phyloP scores from a whole-genome alignment of 805 yeast species.

The Candida quercuum region DNA sequence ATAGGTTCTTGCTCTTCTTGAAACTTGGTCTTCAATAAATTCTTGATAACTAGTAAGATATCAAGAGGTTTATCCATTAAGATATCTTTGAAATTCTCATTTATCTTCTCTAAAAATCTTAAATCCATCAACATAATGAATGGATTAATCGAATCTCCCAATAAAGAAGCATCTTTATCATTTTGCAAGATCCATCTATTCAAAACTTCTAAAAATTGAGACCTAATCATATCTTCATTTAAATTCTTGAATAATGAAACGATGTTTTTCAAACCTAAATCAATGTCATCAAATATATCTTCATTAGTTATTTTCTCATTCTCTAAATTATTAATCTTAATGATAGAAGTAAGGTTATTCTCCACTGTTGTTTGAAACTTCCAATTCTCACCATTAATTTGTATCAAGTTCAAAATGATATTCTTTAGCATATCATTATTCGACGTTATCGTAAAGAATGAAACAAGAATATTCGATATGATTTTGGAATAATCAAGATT shows the following conservation, averaged over 20 bases:
- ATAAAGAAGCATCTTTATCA: slow-evolving; percentile 5
- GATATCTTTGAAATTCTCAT: slow-evolving; percentile 50
- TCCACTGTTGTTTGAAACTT: slow-evolving; percentile 29
- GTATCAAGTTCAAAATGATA: slow-evolving; percentile 27
- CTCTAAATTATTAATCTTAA: slow-evolving; percentile 11
- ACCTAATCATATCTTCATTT: slow-evolving; percentile 41
- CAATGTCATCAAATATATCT: slow-evolving; percentile 38
- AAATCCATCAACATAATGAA: slow-evolving; percentile 52
- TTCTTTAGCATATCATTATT: slow-evolving; percentile 22
- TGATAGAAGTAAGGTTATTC: slow-evolving; percentile 30
- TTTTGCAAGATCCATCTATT: slow-evolving; percentile 50
- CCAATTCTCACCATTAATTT: slow-evolving; percentile 31
- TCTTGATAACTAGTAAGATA: slow-evolving; percentile 44
- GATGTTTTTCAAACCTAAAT: slow-evolving; percentile 35
- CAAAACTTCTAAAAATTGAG: slow-evolving; percentile 45
- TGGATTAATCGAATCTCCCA: slow-evolving; percentile 39
- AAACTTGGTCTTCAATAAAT: slow-evolving; percentile 28
- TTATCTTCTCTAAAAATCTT: slow-evolving; percentile 57
- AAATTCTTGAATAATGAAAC: slow-evolving; percentile 42
- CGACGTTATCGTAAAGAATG: slow-evolving; percentile 26
- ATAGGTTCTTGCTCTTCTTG: slow-evolving; percentile 3
- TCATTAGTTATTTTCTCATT: slow-evolving; percentile 14
- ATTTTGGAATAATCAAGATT: slow-evolving; percentile 25
- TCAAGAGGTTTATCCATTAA: slow-evolving; percentile 42
- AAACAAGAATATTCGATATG: slow-evolving; percentile 26